Percentiles rank a stretch among this genome's conserved stretches.
phyloP scores from a whole-genome alignment of 1,284 basidiomycete genomes.

The Ganoderma boninense region DNA sequence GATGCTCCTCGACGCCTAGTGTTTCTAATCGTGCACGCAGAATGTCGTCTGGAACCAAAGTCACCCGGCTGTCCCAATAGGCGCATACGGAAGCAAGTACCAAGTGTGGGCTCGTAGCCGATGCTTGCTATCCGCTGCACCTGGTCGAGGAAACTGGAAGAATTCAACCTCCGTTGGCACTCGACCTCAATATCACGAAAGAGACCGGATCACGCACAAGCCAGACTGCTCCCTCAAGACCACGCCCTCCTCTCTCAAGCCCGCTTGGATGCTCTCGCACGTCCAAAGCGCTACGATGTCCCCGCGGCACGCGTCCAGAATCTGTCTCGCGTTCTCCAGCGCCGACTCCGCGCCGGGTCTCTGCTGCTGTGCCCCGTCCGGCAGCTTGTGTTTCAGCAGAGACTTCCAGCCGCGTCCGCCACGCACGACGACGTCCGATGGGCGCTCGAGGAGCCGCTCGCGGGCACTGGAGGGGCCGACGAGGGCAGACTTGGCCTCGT shows the following conservation, averaged over 20 bases:
- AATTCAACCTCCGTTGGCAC: neutral
- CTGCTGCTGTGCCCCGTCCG: conserved; percentile 11
- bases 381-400: conserved; percentile 32
- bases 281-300: conserved; percentile 63
- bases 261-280: conserved; percentile 50
- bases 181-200: neutral
- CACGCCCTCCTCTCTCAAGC: conserved; percentile 52
- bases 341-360: conserved; percentile 34
- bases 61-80: conserved; percentile 18
- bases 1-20: conserved; percentile 67
- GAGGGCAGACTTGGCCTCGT: conserved; percentile 20
- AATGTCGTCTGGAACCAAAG: conserved; percentile 56
- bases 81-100: conserved; percentile 39
- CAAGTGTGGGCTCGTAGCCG: conserved; percentile 59
- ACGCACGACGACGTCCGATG: conserved; percentile 57
- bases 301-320: conserved; percentile 59
- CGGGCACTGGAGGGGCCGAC: neutral
- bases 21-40: conserved; percentile 68
- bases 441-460: conserved; percentile 46
- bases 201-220: conserved; percentile 54
- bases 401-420: conserved; percentile 58
- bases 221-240: conserved; percentile 62
- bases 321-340: conserved; percentile 52
- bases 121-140: conserved; percentile 55
- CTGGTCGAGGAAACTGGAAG: conserved; percentile 62